Evolutionary conservation across 1,139 yeast species (phyloP), one percentile per base, ranked within the genome.

Genomic region (Magnusiomyces sp.): DNA sequence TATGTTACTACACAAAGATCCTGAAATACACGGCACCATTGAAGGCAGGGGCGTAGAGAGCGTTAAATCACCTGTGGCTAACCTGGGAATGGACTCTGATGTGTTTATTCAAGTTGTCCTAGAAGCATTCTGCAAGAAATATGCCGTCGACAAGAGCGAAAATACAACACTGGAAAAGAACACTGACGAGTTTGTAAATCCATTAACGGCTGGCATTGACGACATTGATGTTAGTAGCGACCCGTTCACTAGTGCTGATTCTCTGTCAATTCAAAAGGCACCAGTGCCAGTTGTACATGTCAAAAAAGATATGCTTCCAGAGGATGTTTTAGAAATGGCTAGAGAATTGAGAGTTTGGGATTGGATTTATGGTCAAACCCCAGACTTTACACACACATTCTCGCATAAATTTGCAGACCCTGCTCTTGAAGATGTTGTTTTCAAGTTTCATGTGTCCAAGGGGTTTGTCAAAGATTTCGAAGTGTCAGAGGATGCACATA

Each of bases 321-420:
- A 57, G 1, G 77, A 76, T 43, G 71, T 85, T 0, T 31, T 54
- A 1, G 63, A 71, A 1, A 71, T 71, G 1, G 75, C 77, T 2
- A 60, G 65, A 0, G 73, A 74, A 40, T 67, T 84, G 40, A 63
- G 68, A 52, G 63, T 71, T 11, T 84, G 94, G 92, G 70, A 73
- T 0, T 87, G 95, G 94, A 73, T 69, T 38, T 85, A 66, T 62
- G 95, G 89, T 0, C 73, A 75, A 39, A 81, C 95, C 0, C 95
- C 95, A 0, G 70, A 67, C 52, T 84, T 84, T 61, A 68, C 70
- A 14, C 83, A 81, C 58, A 59, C 62, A 3, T 60, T 80, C 36
- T 23, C 29, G 29, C 29, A 23, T 23, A 23, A 23, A 23, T 23
- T 23, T 23, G 4, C 29, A 23, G 29, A 23, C 29, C 29, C 29